Base-by-base conservation (phyloP, 2,329 filamentous ascomycete species). In the Allantophomopsis lycopodina region DNA sequence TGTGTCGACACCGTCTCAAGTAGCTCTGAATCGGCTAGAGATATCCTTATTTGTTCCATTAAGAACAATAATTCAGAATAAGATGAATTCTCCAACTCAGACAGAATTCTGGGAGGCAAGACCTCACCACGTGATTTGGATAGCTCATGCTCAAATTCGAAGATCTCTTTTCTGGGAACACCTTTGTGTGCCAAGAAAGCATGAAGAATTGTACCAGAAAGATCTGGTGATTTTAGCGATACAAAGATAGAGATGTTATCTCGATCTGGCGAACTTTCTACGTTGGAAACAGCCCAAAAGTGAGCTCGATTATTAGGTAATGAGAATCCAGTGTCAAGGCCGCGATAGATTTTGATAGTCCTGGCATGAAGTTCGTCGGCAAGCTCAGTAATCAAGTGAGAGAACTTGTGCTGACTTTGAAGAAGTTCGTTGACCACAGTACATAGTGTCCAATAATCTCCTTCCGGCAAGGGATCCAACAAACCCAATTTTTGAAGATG, bases 181-280 rank as follows among this genome's bases (percentile, higher is more conserved):
- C 53, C 54, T 34, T 55, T 48, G 32, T 60, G 57, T 4, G 57
- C 57, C 7, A 60, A 44, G 54, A 55, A 60, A 1, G 55, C 52
- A 41, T 60, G 57, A 10, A 60, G 40, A 21, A 57, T 40, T 1
- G 54, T 55, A 14, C 42, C 40, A 7, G 50, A 40, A 28, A 59
- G 52, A 35, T 50, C 52, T 0, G 57, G 55, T 11, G 51, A 48
- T 14, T 54, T 54, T 5, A 55, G 47, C 2, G 58, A 60, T 18
- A 60, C 46, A 42, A 55, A 60, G 12, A 59, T 50, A 42, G 57
- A 50, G 7, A 59, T 40, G 16, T 40, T 14, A 11, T 28, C 32
- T 10, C 10, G 23, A 14, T 36, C 14, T 23, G 40, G 36, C 10
- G 40, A 28, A 10, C 39, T 44, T 2, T 43, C 41, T 11, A 39